A percentile compares a stretch with the other conserved stretches of the same genome.
Evolutionary conservation across 768 basidiomycete species (phyloP).

Genomic region (Suillus hirtellus): DNA sequence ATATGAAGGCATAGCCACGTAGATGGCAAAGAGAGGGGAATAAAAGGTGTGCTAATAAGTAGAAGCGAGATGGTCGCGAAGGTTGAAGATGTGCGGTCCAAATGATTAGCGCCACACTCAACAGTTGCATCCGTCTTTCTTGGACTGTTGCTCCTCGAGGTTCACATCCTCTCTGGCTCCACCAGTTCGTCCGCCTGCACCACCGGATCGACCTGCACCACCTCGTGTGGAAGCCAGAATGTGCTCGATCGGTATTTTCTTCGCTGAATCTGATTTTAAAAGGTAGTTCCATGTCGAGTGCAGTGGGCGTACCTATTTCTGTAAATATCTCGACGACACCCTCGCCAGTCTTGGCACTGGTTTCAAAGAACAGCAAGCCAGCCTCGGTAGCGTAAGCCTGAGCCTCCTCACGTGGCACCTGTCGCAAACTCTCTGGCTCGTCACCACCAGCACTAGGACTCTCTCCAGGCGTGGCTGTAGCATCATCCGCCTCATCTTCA

Average conservation of each 20-base stretch:
- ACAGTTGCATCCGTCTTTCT: slow-evolving; percentile 84
- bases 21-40: slow-evolving; percentile 18
- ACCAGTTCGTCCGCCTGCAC: slow-evolving; percentile 52
- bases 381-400: slow-evolving; percentile 95
- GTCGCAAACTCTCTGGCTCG: slow-evolving; percentile 75
- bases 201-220: slow-evolving; percentile 61
- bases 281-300: background rate
- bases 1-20: slow-evolving; percentile 25
- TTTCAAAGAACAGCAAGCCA: slow-evolving; percentile 96
- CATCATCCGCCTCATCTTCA: slow-evolving; percentile 90
- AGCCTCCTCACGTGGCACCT: slow-evolving; percentile 93
- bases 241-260: slow-evolving; percentile 91
- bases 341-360: slow-evolving; percentile 95
- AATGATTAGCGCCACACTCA: slow-evolving; percentile 37
- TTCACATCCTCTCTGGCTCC: slow-evolving; percentile 59
- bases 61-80: slow-evolving; percentile 9
- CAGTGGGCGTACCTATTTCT: slow-evolving; percentile 77
- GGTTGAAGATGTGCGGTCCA: slow-evolving; percentile 17
- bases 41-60: slow-evolving; percentile 1
- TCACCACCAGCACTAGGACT: slow-evolving; percentile 45
- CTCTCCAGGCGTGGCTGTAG: slow-evolving; percentile 85
- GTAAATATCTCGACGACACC: slow-evolving; percentile 97
- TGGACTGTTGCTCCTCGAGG: slow-evolving; percentile 64
- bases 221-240: slow-evolving; percentile 85
- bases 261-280: slow-evolving; percentile 45